phyloP scores from a whole-genome alignment of 73 alveolate genomes.

The Blepharisma japonicum region DNA sequence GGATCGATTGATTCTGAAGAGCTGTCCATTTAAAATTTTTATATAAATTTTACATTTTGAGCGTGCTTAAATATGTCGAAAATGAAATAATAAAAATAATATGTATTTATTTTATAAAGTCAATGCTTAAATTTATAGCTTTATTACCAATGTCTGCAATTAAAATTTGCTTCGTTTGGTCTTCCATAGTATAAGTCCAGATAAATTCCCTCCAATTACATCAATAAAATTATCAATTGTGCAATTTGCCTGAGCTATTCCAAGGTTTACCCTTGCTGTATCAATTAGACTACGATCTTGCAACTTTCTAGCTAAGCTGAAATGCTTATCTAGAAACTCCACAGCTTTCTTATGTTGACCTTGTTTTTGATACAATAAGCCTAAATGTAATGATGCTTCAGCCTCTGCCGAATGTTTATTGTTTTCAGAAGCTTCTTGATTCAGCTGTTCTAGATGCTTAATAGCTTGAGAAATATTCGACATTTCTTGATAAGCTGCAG shows the following conservation, averaged over 20 bases:
- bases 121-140: too few species aligned
- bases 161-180: slow-evolving; percentile 35
- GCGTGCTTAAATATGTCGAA: too few species aligned
- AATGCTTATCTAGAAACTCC: slow-evolving; percentile 51
- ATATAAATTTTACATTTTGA: too few species aligned
- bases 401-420: slow-evolving; percentile 60
- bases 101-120: too few species aligned
- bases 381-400: slow-evolving; percentile 63
- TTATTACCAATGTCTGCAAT: too few species aligned
- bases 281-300: slow-evolving; percentile 50
- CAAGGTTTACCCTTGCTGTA: slow-evolving; percentile 64
- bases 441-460: slow-evolving; percentile 50
- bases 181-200: slow-evolving; percentile 45
- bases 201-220: slow-evolving; percentile 36
- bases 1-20: too few species aligned
- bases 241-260: slow-evolving; percentile 63
- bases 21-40: too few species aligned
- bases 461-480: slow-evolving; percentile 61
- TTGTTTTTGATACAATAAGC: slow-evolving; percentile 58
- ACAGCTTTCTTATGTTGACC: slow-evolving; percentile 58
- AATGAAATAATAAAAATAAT: too few species aligned
- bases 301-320: slow-evolving; percentile 46
- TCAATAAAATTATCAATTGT: slow-evolving; percentile 39
- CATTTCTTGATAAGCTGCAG: slow-evolving; percentile 53
- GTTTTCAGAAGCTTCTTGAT: slow-evolving; percentile 56